Evolutionary conservation across 2,329 filamentous ascomycete species (phyloP).

Genomic region (Balansia obtecta): DNA sequence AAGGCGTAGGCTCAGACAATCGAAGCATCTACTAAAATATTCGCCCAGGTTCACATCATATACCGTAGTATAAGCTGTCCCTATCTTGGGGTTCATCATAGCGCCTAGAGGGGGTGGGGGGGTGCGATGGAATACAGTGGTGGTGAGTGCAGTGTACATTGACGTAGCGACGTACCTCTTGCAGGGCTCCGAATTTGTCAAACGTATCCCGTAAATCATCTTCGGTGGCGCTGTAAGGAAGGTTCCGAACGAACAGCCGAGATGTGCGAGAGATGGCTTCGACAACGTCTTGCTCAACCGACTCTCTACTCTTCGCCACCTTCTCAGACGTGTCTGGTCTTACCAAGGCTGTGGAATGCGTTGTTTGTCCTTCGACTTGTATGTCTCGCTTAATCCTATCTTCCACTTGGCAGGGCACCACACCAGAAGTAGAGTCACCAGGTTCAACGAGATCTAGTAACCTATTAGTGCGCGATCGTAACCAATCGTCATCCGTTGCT

Average conservation of each 20-base stretch:
- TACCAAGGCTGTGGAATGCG: slow-evolving; percentile 15
- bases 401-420: slow-evolving; percentile 5
- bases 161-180: slow-evolving; percentile 62
- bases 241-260: slow-evolving; percentile 78
- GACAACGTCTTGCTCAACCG: slow-evolving; percentile 20
- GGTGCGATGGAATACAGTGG: not conserved
- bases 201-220: slow-evolving; percentile 67
- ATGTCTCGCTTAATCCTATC: slow-evolving; percentile 9
- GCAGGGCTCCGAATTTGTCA: slow-evolving; percentile 56
- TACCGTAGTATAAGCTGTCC: slow-evolving; percentile 96
- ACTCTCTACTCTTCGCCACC: slow-evolving; percentile 18
- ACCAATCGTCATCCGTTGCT: slow-evolving; percentile 77
- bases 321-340: slow-evolving; percentile 16
- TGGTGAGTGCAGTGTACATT: slow-evolving; percentile 1
- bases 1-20: slow-evolving; percentile 50
- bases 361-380: slow-evolving; percentile 10
- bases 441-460: slow-evolving; percentile 75
- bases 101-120: slow-evolving; percentile 18
- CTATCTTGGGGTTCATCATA: slow-evolving; percentile 99
- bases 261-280: slow-evolving; percentile 58
- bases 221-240: slow-evolving; percentile 69
- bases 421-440: slow-evolving; percentile 34
- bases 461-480: slow-evolving; percentile 77
- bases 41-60: slow-evolving; percentile 86
- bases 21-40: slow-evolving; percentile 99